Conservation (phyloP, 192 early-diverging fungal genomes). For the Chytriomyces confervae region DNA sequence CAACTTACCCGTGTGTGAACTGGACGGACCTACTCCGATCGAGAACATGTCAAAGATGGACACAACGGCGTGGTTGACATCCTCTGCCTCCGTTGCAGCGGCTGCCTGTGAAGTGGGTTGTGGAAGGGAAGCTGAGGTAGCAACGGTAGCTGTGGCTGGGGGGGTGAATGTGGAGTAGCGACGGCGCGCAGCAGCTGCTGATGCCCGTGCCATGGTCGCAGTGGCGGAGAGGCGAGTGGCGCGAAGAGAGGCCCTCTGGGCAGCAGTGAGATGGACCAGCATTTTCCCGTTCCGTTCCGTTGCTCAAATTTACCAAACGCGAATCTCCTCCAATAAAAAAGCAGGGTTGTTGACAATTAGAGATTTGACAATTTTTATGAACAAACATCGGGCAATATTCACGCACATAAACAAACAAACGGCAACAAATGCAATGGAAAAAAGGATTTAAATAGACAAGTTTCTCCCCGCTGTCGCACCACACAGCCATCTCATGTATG, state of each 20-base stretch:
- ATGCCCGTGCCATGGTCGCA: not conserved
- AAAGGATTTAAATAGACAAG: not conserved
- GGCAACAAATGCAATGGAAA: not conserved
- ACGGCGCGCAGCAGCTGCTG: not conserved
- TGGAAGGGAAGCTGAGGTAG: not conserved
- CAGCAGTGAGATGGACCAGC: not conserved
- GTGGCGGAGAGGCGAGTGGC: not conserved
- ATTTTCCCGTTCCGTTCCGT: not conserved
- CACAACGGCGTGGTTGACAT: conserved; percentile 77
- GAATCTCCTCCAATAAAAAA: no score
- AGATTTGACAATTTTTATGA: not conserved
- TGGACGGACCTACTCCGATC: conserved; percentile 91
- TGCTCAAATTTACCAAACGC: no score
- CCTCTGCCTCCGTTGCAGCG: not conserved
- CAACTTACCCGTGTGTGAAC: conserved; percentile 54
- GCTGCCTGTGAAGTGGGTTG: not conserved
- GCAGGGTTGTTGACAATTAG: not conserved
- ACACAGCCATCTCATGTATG: not conserved
- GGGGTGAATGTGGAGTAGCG: conserved; percentile 6
- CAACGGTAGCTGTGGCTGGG: not conserved
- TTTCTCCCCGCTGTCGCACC: not conserved
- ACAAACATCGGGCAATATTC: no score
- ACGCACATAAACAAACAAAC: not conserved
- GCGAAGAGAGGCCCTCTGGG: not conserved
- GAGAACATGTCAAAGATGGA: conserved; percentile 94